Conservation (phyloP, 2,329 filamentous ascomycete genomes). For the Diaporthe amygdali region DNA sequence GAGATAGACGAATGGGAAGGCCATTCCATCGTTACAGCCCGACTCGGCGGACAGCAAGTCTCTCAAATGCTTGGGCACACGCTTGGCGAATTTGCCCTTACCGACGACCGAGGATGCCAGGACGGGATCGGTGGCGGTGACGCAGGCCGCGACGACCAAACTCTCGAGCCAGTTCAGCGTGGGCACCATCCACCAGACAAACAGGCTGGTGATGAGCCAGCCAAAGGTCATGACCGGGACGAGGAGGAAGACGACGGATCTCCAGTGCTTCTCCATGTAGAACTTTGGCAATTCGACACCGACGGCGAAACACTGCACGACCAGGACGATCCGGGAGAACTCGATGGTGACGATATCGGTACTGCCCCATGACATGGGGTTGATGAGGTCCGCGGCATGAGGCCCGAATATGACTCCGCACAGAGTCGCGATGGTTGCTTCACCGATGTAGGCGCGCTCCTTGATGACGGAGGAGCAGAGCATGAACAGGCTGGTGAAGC, state of each 20-base stretch:
- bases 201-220: conserved; percentile 89
- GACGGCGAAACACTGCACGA: conserved; percentile 91
- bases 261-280: conserved; percentile 99
- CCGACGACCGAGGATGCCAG: conserved; percentile 96
- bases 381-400: conserved; percentile 80
- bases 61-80: conserved; percentile 95
- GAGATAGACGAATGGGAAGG: conserved; percentile 96
- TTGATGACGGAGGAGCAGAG: conserved; percentile 97
- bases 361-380: conserved; percentile 79
- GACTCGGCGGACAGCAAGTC: conserved; percentile 96
- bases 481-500: conserved; percentile 98
- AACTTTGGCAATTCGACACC: conserved; percentile 89
- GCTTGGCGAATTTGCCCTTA: conserved; percentile 98
- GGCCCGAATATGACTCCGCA: conserved; percentile 90
- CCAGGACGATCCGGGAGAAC: conserved; percentile 86
- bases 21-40: conserved; percentile 99
- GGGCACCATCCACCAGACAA: conserved; percentile 90
- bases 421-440: conserved; percentile 91
- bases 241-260: conserved; percentile 84
- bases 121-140: conserved; percentile 96
- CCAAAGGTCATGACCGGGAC: conserved; percentile 97
- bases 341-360: conserved; percentile 87
- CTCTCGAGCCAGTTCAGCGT: conserved; percentile 87
- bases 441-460: conserved; percentile 97
- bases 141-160: conserved; percentile 85